Evolutionary conservation across 140 eudicot genomes (phyloP).

Genomic region (Oenanthe javanica): DNA sequence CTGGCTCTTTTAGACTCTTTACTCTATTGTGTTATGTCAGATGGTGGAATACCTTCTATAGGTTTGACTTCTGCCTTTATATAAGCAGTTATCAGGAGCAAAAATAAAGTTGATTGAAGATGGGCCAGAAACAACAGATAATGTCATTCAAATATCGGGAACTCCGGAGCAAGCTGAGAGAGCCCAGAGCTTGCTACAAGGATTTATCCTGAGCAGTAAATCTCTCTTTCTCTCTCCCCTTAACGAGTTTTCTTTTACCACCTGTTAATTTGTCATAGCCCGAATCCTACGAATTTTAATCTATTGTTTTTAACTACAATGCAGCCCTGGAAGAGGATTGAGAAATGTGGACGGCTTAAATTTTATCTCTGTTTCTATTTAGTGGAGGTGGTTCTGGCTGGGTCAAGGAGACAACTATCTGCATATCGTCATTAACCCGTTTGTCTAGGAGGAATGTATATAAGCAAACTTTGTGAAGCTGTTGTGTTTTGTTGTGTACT

Average conservation of each 20-base stretch:
- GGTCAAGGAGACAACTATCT: neutral
- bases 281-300: neutral
- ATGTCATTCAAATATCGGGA: slow-evolving; percentile 78
- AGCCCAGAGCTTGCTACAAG: slow-evolving; percentile 99
- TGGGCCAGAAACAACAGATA: slow-evolving; percentile 61
- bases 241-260: too few species aligned
- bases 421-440: neutral
- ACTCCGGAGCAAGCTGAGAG: slow-evolving; percentile 95
- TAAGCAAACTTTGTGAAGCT: neutral
- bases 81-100: slow-evolving; percentile 84
- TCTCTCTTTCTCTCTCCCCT: slow-evolving; percentile 3
- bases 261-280: neutral
- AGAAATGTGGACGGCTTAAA: slow-evolving; percentile 3
- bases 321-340: slow-evolving; percentile 73
- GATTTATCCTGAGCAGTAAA: slow-evolving; percentile 89
- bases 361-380: neutral
- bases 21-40: neutral
- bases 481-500: slow-evolving; percentile 6
- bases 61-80: slow-evolving; percentile 16
- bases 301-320: slow-evolving; percentile 7
- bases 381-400: neutral
- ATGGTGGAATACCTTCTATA: neutral
- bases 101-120: slow-evolving; percentile 72
- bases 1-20: neutral
- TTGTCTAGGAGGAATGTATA: slow-evolving; percentile 9